Base-by-base conservation (phyloP, 306 rosid genomes). In the Malus fusca region DNA sequence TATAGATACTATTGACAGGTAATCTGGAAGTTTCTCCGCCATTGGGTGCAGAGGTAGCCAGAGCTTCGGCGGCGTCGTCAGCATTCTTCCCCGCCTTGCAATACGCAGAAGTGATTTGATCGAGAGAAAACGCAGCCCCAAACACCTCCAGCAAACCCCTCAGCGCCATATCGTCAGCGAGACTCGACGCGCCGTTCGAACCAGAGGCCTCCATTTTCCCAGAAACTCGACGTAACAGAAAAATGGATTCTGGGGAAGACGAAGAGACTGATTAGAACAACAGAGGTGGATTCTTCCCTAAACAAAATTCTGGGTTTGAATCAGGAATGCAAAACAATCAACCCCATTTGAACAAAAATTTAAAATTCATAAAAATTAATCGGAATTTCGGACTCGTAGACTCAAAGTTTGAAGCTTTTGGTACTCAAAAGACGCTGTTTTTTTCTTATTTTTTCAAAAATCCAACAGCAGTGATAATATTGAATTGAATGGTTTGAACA, bases 21-120 rank as follows among this genome's bases (percentile, higher is more conserved):
- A 86, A 79, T 23, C 22, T 56, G 3, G 78, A 66, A 63, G 80
- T 68, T 22, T 72, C 81, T 77, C 76, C 84, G 5, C 75, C 79
- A 64, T 61, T 58, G 11, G 18, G 6, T 25, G 83, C 70, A 37
- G 82, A 69, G n/a, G 18, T 35, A 61, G 74, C 52, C 81, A 95
- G 78, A 58, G 90, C 81, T 63, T 84, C 91, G 65, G 87, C 89
- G 11, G 97, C 92, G 80, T 84, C 77, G 22, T 82, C 85, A 21
- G 89, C 86, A 78, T 89, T 83, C 55, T 78, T 76, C 62, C 85
- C 85, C 4, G 97, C 93, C 85, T 86, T 85, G 82, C 87, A 77
- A 77, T 83, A 92, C 23, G 97, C 97, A 75, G 90, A 80, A 79
- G 98, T 95, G 78, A 94, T 90, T 75, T 94, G 87, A 0, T 88